phyloP scores from a whole-genome alignment of 495 filamentous ascomycete genomes.

The Penicillium maclennaniae region DNA sequence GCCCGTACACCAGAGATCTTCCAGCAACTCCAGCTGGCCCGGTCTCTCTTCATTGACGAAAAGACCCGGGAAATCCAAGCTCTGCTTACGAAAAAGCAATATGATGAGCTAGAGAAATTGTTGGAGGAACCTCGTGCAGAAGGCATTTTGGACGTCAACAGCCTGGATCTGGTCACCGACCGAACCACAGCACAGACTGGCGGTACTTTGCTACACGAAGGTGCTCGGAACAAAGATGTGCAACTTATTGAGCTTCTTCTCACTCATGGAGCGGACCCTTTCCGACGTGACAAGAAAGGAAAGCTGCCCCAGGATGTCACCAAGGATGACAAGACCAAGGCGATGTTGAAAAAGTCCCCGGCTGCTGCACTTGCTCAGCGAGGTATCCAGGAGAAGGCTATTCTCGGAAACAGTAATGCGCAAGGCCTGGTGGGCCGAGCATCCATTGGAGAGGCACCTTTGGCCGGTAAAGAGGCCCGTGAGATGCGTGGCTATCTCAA shows the following conservation, averaged over 20 bases:
- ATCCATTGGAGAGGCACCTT: conserved; percentile 53
- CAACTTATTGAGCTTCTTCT: conserved; percentile 83
- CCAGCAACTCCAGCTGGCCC: conserved; percentile 86
- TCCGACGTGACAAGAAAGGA: conserved; percentile 88
- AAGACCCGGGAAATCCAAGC: conserved; percentile 79
- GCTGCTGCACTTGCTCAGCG: conserved; percentile 91
- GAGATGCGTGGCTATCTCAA: conserved; percentile 99
- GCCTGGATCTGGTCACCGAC: conserved; percentile 80
- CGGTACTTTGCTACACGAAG: conserved; percentile 90
- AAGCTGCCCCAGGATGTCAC: conserved; percentile 96
- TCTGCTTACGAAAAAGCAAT: conserved; percentile 66
- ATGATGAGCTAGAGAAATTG: conserved; percentile 71
- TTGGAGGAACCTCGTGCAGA: conserved; percentile 81
- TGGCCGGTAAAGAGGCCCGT: conserved; percentile 78
- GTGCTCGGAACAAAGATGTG: conserved; percentile 78
- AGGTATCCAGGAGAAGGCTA: conserved; percentile 93
- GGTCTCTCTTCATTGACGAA: conserved; percentile 83
- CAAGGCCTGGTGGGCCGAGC: conserved; percentile 53
- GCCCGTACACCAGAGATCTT: conserved; percentile 90
- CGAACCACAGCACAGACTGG: conserved; percentile 67
- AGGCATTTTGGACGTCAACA: conserved; percentile 84
- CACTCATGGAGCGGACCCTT: conserved; percentile 96
- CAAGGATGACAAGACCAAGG: conserved; percentile 84
- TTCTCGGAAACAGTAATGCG: conserved; percentile 70
- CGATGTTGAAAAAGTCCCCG: conserved; percentile 88